Evolutionary conservation across 1,284 basidiomycete species (phyloP).

Genomic region (Cutaneotrichosporon mucoides): DNA sequence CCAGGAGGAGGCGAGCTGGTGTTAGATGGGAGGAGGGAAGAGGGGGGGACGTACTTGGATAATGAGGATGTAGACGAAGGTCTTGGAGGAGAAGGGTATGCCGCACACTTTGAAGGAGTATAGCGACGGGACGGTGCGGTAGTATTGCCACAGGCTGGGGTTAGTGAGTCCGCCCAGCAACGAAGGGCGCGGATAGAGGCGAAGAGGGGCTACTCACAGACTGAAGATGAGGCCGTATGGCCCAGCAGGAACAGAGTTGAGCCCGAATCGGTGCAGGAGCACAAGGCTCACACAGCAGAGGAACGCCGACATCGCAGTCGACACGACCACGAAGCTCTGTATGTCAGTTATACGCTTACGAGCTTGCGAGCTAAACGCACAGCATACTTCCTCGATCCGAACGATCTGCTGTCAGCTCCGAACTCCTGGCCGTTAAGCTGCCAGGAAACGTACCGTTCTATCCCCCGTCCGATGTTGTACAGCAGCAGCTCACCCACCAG

Average conservation of each 20-base stretch:
- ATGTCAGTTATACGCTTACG: neutral
- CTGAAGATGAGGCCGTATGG: conserved; percentile 60
- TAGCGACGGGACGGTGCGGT: conserved; percentile 66
- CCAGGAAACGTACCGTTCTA: conserved; percentile 59
- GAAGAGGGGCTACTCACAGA: conserved; percentile 27
- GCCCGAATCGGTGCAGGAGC: conserved; percentile 59
- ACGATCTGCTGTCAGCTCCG: conserved; percentile 51
- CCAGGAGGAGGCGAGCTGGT: conserved; percentile 58
- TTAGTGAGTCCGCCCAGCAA: neutral
- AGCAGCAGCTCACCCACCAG: conserved; percentile 70
- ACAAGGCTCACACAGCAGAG: conserved; percentile 63
- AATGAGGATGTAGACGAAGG: conserved; percentile 63
- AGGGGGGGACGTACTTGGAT: conserved; percentile 49
- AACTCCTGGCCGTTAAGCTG: neutral
- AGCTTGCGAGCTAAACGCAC: conserved; percentile 53
- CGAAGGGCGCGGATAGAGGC: neutral
- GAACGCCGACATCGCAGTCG: conserved; percentile 61
- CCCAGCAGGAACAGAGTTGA: conserved; percentile 71
- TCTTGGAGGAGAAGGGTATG: conserved; percentile 67
- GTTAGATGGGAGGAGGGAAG: no score
- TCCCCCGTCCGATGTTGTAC: conserved; percentile 65
- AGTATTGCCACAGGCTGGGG: conserved; percentile 69
- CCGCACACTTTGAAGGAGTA: conserved; percentile 74
- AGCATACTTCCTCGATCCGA: conserved; percentile 83
- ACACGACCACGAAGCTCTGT: conserved; percentile 71